Evolutionary conservation across 2,329 filamentous ascomycete genomes (phyloP), one percentile per base, ranked within the genome.

Genomic region (Elsinoe ampelina): DNA sequence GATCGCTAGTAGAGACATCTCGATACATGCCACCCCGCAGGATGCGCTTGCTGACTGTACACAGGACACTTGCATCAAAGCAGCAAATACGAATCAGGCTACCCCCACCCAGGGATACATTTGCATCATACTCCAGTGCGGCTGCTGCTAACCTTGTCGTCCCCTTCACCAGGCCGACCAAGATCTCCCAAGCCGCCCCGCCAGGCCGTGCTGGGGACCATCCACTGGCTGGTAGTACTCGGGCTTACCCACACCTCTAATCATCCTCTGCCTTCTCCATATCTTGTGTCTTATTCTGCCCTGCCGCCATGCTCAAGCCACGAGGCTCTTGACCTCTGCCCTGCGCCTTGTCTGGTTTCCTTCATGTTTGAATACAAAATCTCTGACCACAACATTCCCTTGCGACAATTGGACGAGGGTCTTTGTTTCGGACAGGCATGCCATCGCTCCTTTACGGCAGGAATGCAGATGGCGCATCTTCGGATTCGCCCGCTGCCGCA

Each of bases 261-360:
- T 50, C 45, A 50, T 50, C 45, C 45, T 50, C 30, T 35, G 32
- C 45, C 45, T 50, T 34, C 45, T 50, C 15, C 22, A 34, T 15
- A 1, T 34, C 26, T 50, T 30, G 12, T 35, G 26, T 50, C 30
- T 50, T 50, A 50, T 50, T 35, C 26, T 50, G 26, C 30, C 45
- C 30, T 35, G 26, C 45, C 45, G 45, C 45, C 45, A 50, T 50
- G 45, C 26, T 34, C 45, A 35, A 34, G 45, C 45, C 45, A 50
- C 45, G 26, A 50, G 45, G 45, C 45, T 35, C 13, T 50, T 50
- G 45, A 50, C 17, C 17, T 35, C 45, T 50, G 45, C 45, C 45
- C 45, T 35, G 45, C 45, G 45, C 45, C 15, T 35, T 50, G 45
- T 35, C 45, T n/a, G 26, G 45, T 50, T 35, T 35, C 26, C 17